phyloP scores from a whole-genome alignment of 176 grass and related monocot genomes.

The Saccharum spontaneum region DNA sequence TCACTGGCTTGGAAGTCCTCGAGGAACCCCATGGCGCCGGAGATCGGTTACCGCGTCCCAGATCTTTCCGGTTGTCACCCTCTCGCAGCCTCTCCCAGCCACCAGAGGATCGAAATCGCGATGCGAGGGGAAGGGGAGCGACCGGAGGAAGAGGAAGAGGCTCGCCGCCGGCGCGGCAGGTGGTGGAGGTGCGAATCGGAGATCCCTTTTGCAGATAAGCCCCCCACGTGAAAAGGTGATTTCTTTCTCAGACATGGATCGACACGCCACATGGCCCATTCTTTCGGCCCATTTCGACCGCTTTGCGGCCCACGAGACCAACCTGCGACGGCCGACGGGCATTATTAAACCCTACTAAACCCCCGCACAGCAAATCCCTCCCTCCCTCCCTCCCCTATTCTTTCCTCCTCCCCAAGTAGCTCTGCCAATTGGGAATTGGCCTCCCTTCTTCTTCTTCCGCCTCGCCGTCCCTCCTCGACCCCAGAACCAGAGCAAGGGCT shows the following conservation, averaged over 20 bases:
- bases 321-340: neutral
- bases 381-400: neutral
- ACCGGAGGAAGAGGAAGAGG: slow-evolving; percentile 6
- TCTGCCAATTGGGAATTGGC: neutral
- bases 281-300: neutral
- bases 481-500: neutral
- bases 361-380: slow-evolving; percentile 1
- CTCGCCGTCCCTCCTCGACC: slow-evolving; percentile 23
- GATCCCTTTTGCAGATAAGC: slow-evolving; percentile 28
- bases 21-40: slow-evolving; percentile 55
- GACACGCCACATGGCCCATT: neutral
- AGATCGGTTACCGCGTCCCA: neutral
- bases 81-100: neutral
- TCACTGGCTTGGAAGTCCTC: slow-evolving; percentile 74
- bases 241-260: neutral
- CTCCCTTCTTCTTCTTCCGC: neutral
- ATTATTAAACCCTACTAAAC: slow-evolving; percentile 34
- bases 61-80: neutral
- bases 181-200: neutral
- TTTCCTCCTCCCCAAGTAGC: slow-evolving; percentile 22
- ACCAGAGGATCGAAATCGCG: neutral
- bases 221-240: neutral
- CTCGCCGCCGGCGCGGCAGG: slow-evolving; percentile 38
- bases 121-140: neutral
- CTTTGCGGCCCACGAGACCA: neutral